Conservation (phyloP, 1,284 basidiomycete genomes). For the Irpex sp. region DNA sequence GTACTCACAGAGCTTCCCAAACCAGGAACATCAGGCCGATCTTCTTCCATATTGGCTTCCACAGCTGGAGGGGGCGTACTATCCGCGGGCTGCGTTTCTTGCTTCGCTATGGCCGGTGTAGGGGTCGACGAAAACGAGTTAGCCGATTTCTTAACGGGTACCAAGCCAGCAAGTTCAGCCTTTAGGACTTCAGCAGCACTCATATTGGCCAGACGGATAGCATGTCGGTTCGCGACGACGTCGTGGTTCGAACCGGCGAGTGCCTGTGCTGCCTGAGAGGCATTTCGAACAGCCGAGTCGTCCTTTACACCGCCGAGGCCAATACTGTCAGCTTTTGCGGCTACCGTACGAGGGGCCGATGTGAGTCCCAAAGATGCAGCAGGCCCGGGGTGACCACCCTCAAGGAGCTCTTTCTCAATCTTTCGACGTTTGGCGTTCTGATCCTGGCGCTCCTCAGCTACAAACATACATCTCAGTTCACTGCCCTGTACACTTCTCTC, state of each 20-base stretch:
- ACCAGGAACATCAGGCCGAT: slow-evolving; percentile 29
- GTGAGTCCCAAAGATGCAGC: slow-evolving; percentile 50
- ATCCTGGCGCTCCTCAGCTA: slow-evolving; percentile 92
- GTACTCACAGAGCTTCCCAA: slow-evolving; percentile 16
- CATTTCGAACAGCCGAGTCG: slow-evolving; percentile 49
- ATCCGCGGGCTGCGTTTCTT: slow-evolving; percentile 15
- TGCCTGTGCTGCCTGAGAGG: slow-evolving; percentile 59
- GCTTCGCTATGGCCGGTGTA: slow-evolving; percentile 21
- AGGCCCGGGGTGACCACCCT: slow-evolving; percentile 44
- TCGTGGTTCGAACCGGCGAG: slow-evolving; percentile 80
- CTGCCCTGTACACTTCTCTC: not conserved
- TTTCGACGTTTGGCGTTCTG: slow-evolving; percentile 86
- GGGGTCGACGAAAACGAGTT: slow-evolving; percentile 19
- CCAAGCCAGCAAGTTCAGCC: slow-evolving; percentile 78
- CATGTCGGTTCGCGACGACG: slow-evolving; percentile 83
- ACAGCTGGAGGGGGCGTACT: slow-evolving; percentile 12
- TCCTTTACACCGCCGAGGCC: slow-evolving; percentile 63
- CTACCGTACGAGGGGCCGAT: slow-evolving; percentile 60
- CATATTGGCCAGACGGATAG: slow-evolving; percentile 94
- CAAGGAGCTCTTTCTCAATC: slow-evolving; percentile 62
- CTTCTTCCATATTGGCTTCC: slow-evolving; percentile 14
- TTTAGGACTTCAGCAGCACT: slow-evolving; percentile 92
- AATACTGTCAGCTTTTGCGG: slow-evolving; percentile 70
- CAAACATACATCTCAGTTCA: slow-evolving; percentile 17
- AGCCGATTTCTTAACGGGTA: slow-evolving; percentile 53